Conservation (phyloP, 108 stramenopile species). For the Pseudonitzschia pungens region DNA sequence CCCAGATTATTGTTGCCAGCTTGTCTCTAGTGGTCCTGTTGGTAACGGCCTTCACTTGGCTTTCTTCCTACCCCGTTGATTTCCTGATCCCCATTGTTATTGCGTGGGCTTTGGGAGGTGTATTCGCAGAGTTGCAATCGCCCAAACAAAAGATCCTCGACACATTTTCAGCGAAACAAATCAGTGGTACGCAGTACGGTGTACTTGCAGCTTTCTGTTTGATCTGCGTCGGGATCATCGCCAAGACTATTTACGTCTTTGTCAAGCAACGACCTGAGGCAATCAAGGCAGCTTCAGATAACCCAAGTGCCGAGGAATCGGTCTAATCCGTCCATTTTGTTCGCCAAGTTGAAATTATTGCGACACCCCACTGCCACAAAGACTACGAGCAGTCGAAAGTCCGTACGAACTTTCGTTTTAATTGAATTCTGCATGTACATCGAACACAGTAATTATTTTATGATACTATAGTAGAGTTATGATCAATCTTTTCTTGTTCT, state of each 20-base stretch:
- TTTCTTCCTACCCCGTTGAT: constrained; percentile 25
- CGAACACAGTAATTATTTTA: too few relatives aligned
- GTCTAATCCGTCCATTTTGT: too few relatives aligned
- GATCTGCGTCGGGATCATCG: background rate
- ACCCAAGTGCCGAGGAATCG: too few relatives aligned
- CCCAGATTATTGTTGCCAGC: constrained; percentile 50
- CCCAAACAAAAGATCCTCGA: constrained; percentile 40
- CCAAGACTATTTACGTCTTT: background rate
- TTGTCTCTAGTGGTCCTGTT: constrained; percentile 45
- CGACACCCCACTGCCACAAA: too few relatives aligned
- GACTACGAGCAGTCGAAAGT: too few relatives aligned
- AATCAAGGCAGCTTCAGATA: too few relatives aligned
- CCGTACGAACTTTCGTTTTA: too few relatives aligned
- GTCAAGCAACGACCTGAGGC: constrained; percentile 10
- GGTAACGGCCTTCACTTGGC: constrained; percentile 50
- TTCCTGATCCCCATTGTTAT: constrained; percentile 55
- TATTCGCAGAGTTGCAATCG: constrained; percentile 46
- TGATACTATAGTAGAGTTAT: too few relatives aligned
- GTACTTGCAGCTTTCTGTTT: background rate
- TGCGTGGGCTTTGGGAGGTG: constrained; percentile 59
- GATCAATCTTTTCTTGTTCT: too few relatives aligned
- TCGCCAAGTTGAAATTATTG: too few relatives aligned
- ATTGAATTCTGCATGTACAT: too few relatives aligned
- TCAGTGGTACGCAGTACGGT: constrained; percentile 9
- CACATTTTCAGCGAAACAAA: constrained; percentile 35